A percentile compares a stretch with the other conserved stretches of the same genome.
Conservation (phyloP, 2,329 filamentous ascomycete species). For the Drechmeria coniospora region DNA sequence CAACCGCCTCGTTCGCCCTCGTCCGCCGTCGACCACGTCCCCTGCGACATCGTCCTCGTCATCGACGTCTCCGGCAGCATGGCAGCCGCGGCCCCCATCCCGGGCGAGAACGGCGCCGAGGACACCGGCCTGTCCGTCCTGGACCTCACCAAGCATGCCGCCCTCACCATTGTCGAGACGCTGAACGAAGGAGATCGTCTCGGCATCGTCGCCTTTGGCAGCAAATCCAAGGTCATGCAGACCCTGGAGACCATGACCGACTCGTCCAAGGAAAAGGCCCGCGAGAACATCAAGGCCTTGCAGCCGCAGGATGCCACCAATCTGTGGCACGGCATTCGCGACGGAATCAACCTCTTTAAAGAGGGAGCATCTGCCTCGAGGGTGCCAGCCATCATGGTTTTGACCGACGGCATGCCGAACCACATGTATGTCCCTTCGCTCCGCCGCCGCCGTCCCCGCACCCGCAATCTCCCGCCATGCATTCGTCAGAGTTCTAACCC, state of each 20-base stretch:
- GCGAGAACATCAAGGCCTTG: constrained; percentile 28
- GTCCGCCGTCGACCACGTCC: constrained; percentile 21
- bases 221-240: constrained; percentile 26
- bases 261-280: constrained; percentile 25
- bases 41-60: constrained; percentile 45
- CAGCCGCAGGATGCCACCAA: constrained; percentile 28
- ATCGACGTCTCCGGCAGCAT: constrained; percentile 48
- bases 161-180: constrained; percentile 40
- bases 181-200: constrained; percentile 38
- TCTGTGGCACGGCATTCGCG: constrained; percentile 39
- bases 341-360: constrained; percentile 33
- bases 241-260: constrained; percentile 30
- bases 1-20: constrained; percentile 24
- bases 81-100: constrained; percentile 28
- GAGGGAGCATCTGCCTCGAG: constrained; percentile 14
- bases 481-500: constrained; percentile 1
- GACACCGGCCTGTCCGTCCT: constrained; percentile 36
- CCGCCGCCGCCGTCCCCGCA: accelerated
- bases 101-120: constrained; percentile 28
- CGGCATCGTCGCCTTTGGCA: constrained; percentile 40
- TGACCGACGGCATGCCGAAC: constrained; percentile 42
- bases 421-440: constrained; percentile 21
- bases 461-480: too few relatives aligned
- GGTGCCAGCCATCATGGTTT: constrained; percentile 34
- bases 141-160: constrained; percentile 45